Evolutionary conservation across 768 basidiomycete genomes (phyloP), one percentile per base, ranked within the genome.

Genomic region (Chalciporus chontae): DNA sequence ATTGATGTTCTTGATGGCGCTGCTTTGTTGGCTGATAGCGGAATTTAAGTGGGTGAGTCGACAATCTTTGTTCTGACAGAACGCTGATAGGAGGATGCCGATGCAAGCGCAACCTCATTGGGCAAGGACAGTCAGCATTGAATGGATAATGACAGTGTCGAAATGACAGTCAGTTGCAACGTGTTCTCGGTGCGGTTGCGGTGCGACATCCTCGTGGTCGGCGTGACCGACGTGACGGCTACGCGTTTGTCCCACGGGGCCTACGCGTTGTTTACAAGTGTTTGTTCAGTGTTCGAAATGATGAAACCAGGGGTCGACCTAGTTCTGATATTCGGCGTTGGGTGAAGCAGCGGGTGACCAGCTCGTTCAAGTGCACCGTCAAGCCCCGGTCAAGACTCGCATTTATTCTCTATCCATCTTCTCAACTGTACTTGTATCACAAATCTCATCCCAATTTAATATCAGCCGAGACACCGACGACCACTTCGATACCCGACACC

Each of bases 251-350:
- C 57, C 27, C 61, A 64, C 62, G 52, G 17, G 10, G 0, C n/a
- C 13, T 60, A 69, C 66, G 66, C 63, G 66, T 67, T 67, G 42
- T 67, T 68, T 52, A 49, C 21, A 0, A 0, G 5, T 69, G 5
- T 67, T 67, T 67, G 56, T 52, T 7, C 43, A 38, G 40, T 59
- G 66, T 67, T 67, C 57, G 52, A 67, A 21, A 23, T 59, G 40
- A 48, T 43, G 24, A 19, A n/a, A 44, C 27, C 18, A 44, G 24
- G 32, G 11, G 32, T 17, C 14, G 19, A 14, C 21, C n/a, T 18
- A 8, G 38, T 14, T 43, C 34, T 19, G 34, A 18, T 23, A 32
- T 24, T 49, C 21, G 48, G 19, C 40, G 54, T 38, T 48, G 54
- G 42, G 45, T 39, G 38, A 50, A 36, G 34, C 40, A 51, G 49